These are phyloP conservation scores for Vaccinium vitisidaea DNA, from an alignment of 148 eudicot genomes.

Conservation along the genomic window DNA sequence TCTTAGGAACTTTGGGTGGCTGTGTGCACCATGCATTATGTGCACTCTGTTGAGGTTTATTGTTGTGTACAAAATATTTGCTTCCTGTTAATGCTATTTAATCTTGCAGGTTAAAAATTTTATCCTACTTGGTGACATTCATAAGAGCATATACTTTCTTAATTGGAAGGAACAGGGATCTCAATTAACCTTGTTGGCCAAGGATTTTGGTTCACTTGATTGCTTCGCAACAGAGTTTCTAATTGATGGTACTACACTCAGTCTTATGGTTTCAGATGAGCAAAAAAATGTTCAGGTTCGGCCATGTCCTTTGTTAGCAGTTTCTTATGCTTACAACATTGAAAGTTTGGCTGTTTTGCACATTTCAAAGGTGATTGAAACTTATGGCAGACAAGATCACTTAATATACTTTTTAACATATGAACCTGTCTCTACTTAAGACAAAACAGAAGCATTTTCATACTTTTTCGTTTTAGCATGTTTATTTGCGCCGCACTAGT, in stretches of 20 bases:
- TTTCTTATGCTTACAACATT: neutral
- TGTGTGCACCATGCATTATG: slow-evolving; percentile 3
- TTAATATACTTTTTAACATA: neutral
- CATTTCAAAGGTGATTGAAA: neutral
- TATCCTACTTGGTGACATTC: slow-evolving; percentile 91
- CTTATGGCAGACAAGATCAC: neutral
- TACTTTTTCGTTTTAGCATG: neutral
- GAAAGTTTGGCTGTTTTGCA: neutral
- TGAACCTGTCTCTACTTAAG: neutral
- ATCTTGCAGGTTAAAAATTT: slow-evolving; percentile 87
- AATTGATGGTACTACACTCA: slow-evolving; percentile 94
- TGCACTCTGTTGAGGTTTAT: neutral
- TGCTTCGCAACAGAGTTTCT: slow-evolving; percentile 93
- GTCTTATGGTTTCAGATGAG: slow-evolving; percentile 90
- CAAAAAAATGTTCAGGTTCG: slow-evolving; percentile 95
- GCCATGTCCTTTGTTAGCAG: slow-evolving; percentile 1
- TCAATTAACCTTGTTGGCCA: slow-evolving; percentile 84
- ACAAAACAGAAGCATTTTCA: neutral
- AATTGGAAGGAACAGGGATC: slow-evolving; percentile 98
- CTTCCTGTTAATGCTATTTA: slow-evolving; percentile 11
- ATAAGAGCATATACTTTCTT: slow-evolving; percentile 89
- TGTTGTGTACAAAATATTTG: neutral
- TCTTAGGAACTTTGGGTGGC: neutral
- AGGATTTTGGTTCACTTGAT: slow-evolving; percentile 95
- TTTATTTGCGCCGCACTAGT: neutral